These are phyloP conservation scores for cucumber (Cucumis sativus) DNA, from an alignment of 306 rosid species.

Conservation along the genomic window Cucumber_9930_V3 NC_026655.2:2514501-2515000, in stretches of 20 bases:
- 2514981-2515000: conserved; percentile 84
- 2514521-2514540: conserved; percentile 58
- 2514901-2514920: conserved; percentile 41
- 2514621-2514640: conserved; percentile 28
- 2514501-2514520: conserved; percentile 84
- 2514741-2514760: conserved; percentile 47
- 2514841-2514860: conserved; percentile 56
- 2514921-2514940: conserved; percentile 93
- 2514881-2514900: conserved; percentile 33
- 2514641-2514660: conserved; percentile 15
- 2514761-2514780: conserved; percentile 46
- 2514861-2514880: conserved; percentile 67
- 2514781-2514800: conserved; percentile 90
- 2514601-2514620: conserved; percentile 20
- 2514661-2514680: conserved; percentile 43
- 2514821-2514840: conserved; percentile 68
- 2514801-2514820: conserved; percentile 79
- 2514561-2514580: conserved; percentile 46
- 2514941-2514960: conserved; percentile 71
- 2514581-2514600: conserved; percentile 36
- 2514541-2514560: conserved; percentile 43
- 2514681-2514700: conserved; percentile 45
- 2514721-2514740: conserved; percentile 36
- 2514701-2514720: conserved; percentile 42
- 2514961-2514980: conserved; percentile 68